Evolutionary conservation across 805 yeast genomes (phyloP), one percentile per base, ranked within the genome.

Genomic region (Saccharomycopsis sp.): DNA sequence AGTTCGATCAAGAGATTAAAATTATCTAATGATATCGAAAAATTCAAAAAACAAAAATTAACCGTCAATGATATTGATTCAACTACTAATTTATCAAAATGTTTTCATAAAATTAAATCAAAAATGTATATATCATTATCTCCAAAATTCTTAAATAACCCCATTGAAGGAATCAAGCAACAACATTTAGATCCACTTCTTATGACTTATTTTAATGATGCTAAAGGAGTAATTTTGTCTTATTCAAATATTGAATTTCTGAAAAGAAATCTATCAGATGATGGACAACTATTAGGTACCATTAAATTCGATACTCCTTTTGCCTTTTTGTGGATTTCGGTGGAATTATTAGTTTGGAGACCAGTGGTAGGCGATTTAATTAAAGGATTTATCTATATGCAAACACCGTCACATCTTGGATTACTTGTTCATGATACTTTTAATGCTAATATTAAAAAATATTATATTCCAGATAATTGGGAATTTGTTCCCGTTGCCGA

Each of bases 341-440:
- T 81, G 6, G 92, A 86, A 40, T 67, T 92, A 36, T 67, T 86
- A 41, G 73, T 87, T 36, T 92, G 98, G 97, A 75, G 72, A 52
- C 98, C 99, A 3, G 74, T 74, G 51, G 66, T 76, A n/a, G 96
- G 94, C 3, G 96, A 92, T 55, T 62, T 69, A 1, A 62, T 92
- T 15, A 94, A 88, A 58, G 98, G 98, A 10, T 72, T 77, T 66
- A 71, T 81, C 40, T 86, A 85, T 63, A 78, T 89, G 74, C 96
- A 89, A 64, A 79, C 95, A 2, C 95, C 94, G 14, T 80, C 95
- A 5, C 98, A 92, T 57, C 81, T 92, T 52, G 97, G 96, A 45
- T 66, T 92, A 46, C 69, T 92, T 49, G 69, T 92, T 37, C 88
- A 85, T 57, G 97, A 92, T 61, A 85, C 94, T 1, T 92, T 92